phyloP scores from a whole-genome alignment of 352 stramenopile species.

The Phytophthora ohioensis region DNA sequence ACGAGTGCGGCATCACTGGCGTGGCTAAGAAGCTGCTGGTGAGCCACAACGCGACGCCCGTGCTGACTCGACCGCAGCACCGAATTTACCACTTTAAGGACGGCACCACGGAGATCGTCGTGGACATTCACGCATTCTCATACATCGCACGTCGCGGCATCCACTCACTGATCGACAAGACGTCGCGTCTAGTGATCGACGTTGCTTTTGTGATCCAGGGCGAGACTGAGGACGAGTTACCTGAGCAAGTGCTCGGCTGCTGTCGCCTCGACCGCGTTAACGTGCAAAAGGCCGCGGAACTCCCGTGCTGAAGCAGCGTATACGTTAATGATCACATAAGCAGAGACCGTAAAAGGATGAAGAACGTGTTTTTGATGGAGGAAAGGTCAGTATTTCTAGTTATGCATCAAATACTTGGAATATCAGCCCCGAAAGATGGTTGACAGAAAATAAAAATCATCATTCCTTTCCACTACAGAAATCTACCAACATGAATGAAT shows the following conservation, averaged over 20 bases:
- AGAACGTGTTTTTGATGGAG: slow-evolving; percentile 16
- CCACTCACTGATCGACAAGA: slow-evolving; percentile 83
- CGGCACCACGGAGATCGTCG: slow-evolving; percentile 76
- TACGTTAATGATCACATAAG: slow-evolving; percentile 17
- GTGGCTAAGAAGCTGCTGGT: slow-evolving; percentile 81
- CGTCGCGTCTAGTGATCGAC: slow-evolving; percentile 84
- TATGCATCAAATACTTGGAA: slow-evolving; percentile 86
- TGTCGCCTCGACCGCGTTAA: slow-evolving; percentile 83
- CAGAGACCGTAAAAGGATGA: background rate
- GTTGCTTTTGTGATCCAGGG: slow-evolving; percentile 89
- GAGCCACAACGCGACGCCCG: slow-evolving; percentile 84
- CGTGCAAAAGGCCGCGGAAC: slow-evolving; percentile 63
- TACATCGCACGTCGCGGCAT: slow-evolving; percentile 86
- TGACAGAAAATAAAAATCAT: slow-evolving; percentile 86
- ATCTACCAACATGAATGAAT: slow-evolving; percentile 11
- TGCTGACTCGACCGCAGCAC: slow-evolving; percentile 87
- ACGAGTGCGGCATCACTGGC: slow-evolving; percentile 81
- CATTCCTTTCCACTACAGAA: slow-evolving; percentile 53
- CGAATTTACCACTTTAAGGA: slow-evolving; percentile 82
- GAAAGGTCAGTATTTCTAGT: slow-evolving; percentile 86
- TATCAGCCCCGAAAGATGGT: slow-evolving; percentile 93
- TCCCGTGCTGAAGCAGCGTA: slow-evolving; percentile 46
- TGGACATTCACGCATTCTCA: slow-evolving; percentile 86
- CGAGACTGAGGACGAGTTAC: slow-evolving; percentile 88
- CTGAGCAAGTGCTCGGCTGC: slow-evolving; percentile 87